phyloP scores from a whole-genome alignment of 2,329 filamentous ascomycete species.

The Ceratocystis colombiana region DNA sequence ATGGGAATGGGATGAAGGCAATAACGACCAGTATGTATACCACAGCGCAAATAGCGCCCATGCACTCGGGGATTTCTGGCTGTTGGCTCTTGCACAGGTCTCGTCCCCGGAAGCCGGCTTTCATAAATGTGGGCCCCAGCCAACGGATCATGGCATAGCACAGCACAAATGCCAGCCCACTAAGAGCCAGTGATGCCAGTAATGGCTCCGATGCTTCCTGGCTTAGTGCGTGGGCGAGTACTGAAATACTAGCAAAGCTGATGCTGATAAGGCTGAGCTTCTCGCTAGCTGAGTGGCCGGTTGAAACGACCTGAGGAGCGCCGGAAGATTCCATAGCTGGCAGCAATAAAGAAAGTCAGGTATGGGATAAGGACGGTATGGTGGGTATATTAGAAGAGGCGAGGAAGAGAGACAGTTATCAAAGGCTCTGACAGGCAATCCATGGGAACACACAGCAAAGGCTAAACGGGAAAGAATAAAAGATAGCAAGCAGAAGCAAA shows the following conservation, averaged over 20 bases:
- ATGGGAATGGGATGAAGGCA: conserved; percentile 88
- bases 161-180: conserved; percentile 69
- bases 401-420: background rate
- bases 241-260: conserved; percentile 56
- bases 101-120: conserved; percentile 75
- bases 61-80: conserved; percentile 81
- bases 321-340: background rate
- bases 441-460: background rate
- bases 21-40: conserved; percentile 86
- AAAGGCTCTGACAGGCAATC: background rate
- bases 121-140: conserved; percentile 83
- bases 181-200: conserved; percentile 77
- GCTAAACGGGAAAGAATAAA: background rate
- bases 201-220: conserved; percentile 74
- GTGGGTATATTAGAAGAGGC: background rate
- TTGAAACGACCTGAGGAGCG: conserved; percentile 27
- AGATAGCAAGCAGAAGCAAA: background rate
- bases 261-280: conserved; percentile 51
- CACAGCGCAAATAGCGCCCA: conserved; percentile 87
- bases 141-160: conserved; percentile 83
- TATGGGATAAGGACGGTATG: background rate
- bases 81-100: conserved; percentile 66
- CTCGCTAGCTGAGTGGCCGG: conserved; percentile 43
- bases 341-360: background rate
- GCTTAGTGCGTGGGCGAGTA: conserved; percentile 69